Evolutionary conservation across 1,284 basidiomycete species (phyloP).

Genomic region (Microbotryomycetes sp.): DNA sequence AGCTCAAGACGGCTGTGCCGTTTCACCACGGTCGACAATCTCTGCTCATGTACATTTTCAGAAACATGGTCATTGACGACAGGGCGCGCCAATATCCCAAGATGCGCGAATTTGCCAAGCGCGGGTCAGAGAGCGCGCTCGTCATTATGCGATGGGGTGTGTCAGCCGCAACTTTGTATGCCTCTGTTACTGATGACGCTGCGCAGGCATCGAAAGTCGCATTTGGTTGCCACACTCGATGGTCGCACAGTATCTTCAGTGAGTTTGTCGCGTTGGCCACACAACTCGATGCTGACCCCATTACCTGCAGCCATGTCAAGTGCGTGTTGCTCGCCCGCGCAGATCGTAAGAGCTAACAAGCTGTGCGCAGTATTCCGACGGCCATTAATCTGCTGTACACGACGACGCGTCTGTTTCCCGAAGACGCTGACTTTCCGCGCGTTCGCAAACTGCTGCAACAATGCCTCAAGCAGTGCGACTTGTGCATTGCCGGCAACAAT

Average conservation of each 20-base stretch:
- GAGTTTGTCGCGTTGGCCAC: background rate
- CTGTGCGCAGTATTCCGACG: slow-evolving; percentile 23
- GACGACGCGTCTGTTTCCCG: slow-evolving; percentile 17
- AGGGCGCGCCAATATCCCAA: slow-evolving; percentile 10
- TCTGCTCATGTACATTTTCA: slow-evolving; percentile 25
- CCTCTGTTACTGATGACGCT: background rate
- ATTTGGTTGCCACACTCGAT: slow-evolving; percentile 25
- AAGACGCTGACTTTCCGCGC: slow-evolving; percentile 4
- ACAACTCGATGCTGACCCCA: background rate
- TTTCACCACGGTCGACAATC: slow-evolving; percentile 12
- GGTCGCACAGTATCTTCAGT: slow-evolving; percentile 6
- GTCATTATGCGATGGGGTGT: slow-evolving; percentile 25
- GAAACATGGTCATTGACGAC: background rate
- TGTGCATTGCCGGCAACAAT: slow-evolving; percentile 5
- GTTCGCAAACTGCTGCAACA: slow-evolving; percentile 28
- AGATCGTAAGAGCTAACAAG: too few species aligned
- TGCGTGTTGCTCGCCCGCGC: background rate
- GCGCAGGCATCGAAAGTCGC: slow-evolving; percentile 6
- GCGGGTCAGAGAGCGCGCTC: slow-evolving; percentile 16
- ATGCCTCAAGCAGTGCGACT: slow-evolving; percentile 22
- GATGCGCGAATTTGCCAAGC: slow-evolving; percentile 9
- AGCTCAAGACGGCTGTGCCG: slow-evolving; percentile 14
- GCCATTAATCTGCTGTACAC: slow-evolving; percentile 8
- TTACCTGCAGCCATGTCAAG: background rate
- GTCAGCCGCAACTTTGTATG: too few species aligned